Evolutionary conservation across 2,329 filamentous ascomycete genomes (phyloP).

Genomic region (Aspergillus pseudoterreus): DNA sequence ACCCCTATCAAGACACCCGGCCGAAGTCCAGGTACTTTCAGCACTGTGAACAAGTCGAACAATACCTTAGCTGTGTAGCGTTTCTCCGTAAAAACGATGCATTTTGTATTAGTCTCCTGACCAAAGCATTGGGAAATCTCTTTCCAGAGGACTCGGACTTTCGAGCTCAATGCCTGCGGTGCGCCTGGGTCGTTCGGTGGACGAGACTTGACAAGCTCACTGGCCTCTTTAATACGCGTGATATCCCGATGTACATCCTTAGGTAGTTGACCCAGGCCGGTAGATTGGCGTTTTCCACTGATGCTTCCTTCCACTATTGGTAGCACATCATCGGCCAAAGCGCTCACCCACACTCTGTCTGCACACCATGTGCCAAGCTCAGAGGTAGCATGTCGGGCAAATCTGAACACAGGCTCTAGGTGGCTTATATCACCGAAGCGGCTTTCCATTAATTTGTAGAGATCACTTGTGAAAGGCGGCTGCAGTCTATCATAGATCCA

Average conservation of each 20-base stretch:
- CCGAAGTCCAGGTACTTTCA: slow-evolving; percentile 58
- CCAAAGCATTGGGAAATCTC: slow-evolving; percentile 64
- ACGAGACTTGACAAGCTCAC: slow-evolving; percentile 53
- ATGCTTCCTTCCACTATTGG: slow-evolving; percentile 57
- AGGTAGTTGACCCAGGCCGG: slow-evolving; percentile 7
- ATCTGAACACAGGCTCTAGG: slow-evolving; percentile 57
- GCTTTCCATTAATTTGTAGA: slow-evolving; percentile 57
- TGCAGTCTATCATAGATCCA: slow-evolving; percentile 54
- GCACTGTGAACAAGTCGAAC: slow-evolving; percentile 59
- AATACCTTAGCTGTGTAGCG: slow-evolving; percentile 74
- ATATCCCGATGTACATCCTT: slow-evolving; percentile 52
- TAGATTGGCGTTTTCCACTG: slow-evolving; percentile 9
- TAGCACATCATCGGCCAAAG: slow-evolving; percentile 60
- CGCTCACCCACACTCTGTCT: slow-evolving; percentile 74
- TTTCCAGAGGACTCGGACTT: slow-evolving; percentile 61
- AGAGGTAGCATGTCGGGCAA: slow-evolving; percentile 57
- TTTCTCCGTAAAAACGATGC: slow-evolving; percentile 83
- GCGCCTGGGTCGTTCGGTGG: slow-evolving; percentile 39
- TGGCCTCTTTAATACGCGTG: slow-evolving; percentile 56
- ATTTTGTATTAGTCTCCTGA: slow-evolving; percentile 56
- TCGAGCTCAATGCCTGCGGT: slow-evolving; percentile 61
- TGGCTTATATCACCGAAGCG: slow-evolving; percentile 50
- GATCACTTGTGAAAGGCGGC: slow-evolving; percentile 57
- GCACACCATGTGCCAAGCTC: slow-evolving; percentile 80
- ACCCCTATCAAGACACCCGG: slow-evolving; percentile 64